Percentiles rank a stretch among this genome's conserved stretches.
Conservation (phyloP, 805 yeast species). For the Hanseniaspora mollemarum region DNA sequence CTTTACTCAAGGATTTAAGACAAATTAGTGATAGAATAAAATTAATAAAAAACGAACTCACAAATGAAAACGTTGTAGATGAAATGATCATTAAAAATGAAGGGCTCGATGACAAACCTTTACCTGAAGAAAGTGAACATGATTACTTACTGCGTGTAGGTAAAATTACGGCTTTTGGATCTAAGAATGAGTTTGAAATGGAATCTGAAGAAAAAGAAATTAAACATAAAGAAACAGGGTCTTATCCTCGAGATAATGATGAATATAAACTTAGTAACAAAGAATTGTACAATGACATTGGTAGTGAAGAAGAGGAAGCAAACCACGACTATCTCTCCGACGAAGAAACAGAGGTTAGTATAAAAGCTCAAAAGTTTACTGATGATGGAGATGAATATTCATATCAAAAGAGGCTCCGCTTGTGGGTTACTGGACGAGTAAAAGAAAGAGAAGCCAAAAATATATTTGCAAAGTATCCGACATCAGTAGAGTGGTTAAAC, state of each 20-base stretch:
- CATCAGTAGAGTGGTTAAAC: slow-evolving; percentile 49
- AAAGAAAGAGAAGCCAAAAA: slow-evolving; percentile 24
- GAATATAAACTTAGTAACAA: slow-evolving; percentile 21
- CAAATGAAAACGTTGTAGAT: slow-evolving; percentile 11
- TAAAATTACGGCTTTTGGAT: slow-evolving; percentile 86
- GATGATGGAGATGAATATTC: slow-evolving; percentile 75
- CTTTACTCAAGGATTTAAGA: slow-evolving; percentile 46
- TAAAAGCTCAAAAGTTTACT: slow-evolving; percentile 22
- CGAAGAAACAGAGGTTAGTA: slow-evolving; percentile 18
- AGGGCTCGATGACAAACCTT: neutral
- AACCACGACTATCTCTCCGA: slow-evolving; percentile 20
- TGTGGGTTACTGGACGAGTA: slow-evolving; percentile 51
- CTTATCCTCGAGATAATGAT: no score
- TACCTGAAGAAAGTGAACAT: slow-evolving; percentile 55
- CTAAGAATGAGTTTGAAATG: slow-evolving; percentile 42
- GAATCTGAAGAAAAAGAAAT: slow-evolving; percentile 21
- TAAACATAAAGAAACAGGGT: no score
- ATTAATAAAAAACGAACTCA: slow-evolving; percentile 23
- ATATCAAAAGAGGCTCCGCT: slow-evolving; percentile 48
- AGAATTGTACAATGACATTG: slow-evolving; percentile 21
- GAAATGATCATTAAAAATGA: neutral
- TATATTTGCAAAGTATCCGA: slow-evolving; percentile 18
- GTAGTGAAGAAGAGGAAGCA: slow-evolving; percentile 17
- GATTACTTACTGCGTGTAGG: slow-evolving; percentile 83
- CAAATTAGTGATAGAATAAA: slow-evolving; percentile 47